phyloP scores from a whole-genome alignment of 2,329 filamentous ascomycete genomes.

The Ceratocystis colombiana region DNA sequence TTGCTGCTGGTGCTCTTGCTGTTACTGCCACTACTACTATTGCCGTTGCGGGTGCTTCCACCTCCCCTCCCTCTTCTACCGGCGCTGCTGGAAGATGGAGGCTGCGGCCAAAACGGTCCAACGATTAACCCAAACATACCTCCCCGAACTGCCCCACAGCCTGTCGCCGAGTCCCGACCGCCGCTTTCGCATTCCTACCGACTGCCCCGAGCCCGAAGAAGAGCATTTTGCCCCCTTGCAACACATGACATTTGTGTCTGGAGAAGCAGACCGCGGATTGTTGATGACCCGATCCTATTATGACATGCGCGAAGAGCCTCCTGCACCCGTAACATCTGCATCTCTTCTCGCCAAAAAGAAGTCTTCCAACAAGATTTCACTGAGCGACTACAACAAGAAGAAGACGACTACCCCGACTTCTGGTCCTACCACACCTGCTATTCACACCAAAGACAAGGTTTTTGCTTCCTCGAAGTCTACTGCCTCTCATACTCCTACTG shows the following conservation, averaged over 20 bases:
- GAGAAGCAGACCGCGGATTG: slow-evolving; percentile 47
- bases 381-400: slow-evolving; percentile 52
- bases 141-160: slow-evolving; percentile 45
- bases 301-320: slow-evolving; percentile 46
- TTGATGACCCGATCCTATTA: slow-evolving; percentile 48
- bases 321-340: slow-evolving; percentile 33
- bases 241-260: slow-evolving; percentile 47
- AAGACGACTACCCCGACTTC: slow-evolving; percentile 29
- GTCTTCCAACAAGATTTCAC: slow-evolving; percentile 41
- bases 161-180: slow-evolving; percentile 42
- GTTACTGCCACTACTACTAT: slow-evolving; percentile 8
- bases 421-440: background rate
- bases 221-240: slow-evolving; percentile 43
- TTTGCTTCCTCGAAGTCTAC: background rate
- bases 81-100: slow-evolving; percentile 38
- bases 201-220: slow-evolving; percentile 40
- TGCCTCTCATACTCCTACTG: slow-evolving; percentile 1
- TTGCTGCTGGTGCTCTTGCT: background rate
- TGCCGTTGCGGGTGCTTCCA: background rate
- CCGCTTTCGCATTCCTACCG: slow-evolving; percentile 39
- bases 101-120: slow-evolving; percentile 48
- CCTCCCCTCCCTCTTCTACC: background rate
- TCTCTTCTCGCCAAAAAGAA: slow-evolving; percentile 41
- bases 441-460: background rate
- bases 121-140: slow-evolving; percentile 42